Base-by-base conservation (phyloP, 495 filamentous ascomycete genomes). In the Trichoderma reesei region DNA sequence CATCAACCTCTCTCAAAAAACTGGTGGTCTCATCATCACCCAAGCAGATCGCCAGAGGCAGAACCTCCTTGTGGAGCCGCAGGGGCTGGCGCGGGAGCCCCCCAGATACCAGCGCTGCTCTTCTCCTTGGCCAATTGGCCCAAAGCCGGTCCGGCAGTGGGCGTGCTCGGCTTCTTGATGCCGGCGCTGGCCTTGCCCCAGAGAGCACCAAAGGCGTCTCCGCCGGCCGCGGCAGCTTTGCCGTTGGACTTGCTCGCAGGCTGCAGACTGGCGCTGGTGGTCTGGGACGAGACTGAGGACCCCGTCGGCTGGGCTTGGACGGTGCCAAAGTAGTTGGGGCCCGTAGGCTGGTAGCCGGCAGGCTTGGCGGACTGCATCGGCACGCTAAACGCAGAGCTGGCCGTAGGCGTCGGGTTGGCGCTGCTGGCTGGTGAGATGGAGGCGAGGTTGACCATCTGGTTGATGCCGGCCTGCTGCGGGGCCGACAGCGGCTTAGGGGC, bases 101-200 rank as follows among this genome's bases (percentile, higher is more conserved):
- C 94, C 92, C 95, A 98, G 68, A 98, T 90, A 2, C 92, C 92
- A 2, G 91, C 90, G 72, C 86, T 92, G 44, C 91, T 90, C 79
- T 96, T 96, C 74, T 97, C 90, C 79, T 96, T 96, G 51, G 91
- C 93, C 78, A 98, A 88, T 71, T 92, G 90, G 26, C 91, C 91
- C 67, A 98, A 84, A 8, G 90, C 88, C 66, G 89, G 89, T 65
- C 81, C 85, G 1, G 82, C 74, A 5, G 77, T 78, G 13, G 79
- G 76, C 3, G 86, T 83, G 46, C 76, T 79, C 33, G 82, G 77
- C 76, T 96, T 98, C 78, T 91, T 90, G 60, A 92, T 79, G 42
- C 90, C 90, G 13, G 81, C 84, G 60, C 88, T 90, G 36, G 90
- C 88, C 60, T 87, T 81, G 36, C 82, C 87, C 86, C 94, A 96